Conservation (phyloP, 2,329 filamentous ascomycete genomes). For the Xylariaceae sp. region DNA sequence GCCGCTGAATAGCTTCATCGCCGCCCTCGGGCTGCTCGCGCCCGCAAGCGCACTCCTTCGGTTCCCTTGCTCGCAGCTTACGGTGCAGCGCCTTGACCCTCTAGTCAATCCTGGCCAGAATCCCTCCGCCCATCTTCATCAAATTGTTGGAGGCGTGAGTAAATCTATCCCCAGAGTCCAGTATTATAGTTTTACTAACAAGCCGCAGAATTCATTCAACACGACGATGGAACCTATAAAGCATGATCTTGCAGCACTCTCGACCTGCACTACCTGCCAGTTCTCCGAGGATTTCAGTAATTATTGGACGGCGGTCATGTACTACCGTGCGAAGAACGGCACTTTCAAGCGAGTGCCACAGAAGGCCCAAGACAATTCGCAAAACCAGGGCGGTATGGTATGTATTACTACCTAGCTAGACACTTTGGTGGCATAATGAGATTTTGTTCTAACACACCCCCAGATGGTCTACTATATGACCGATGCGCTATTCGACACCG, state of each 20-base stretch:
- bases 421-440: background rate
- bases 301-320: constrained; percentile 43
- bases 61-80: constrained; percentile 40
- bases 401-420: constrained; percentile 6
- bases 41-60: constrained; percentile 37
- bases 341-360: constrained; percentile 50
- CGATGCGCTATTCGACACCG: constrained; percentile 48
- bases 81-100: constrained; percentile 47
- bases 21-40: constrained; percentile 25
- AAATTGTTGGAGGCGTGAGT: constrained; percentile 60
- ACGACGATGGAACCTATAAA: constrained; percentile 48
- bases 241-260: constrained; percentile 45
- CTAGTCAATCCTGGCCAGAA: constrained; percentile 53
- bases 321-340: constrained; percentile 49
- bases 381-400: constrained; percentile 51
- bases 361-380: constrained; percentile 49
- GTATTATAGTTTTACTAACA: constrained; percentile 13
- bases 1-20: constrained; percentile 20
- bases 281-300: constrained; percentile 38
- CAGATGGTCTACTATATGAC: constrained; percentile 55
- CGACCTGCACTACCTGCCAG: constrained; percentile 47
- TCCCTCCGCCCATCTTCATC: constrained; percentile 64
- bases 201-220: constrained; percentile 52
- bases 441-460: constrained; percentile 9
- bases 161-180: background rate